Evolutionary conservation across 345 rosid species (phyloP), one percentile per base, ranked within the genome.

Genomic region (Erucastrum elatum): DNA sequence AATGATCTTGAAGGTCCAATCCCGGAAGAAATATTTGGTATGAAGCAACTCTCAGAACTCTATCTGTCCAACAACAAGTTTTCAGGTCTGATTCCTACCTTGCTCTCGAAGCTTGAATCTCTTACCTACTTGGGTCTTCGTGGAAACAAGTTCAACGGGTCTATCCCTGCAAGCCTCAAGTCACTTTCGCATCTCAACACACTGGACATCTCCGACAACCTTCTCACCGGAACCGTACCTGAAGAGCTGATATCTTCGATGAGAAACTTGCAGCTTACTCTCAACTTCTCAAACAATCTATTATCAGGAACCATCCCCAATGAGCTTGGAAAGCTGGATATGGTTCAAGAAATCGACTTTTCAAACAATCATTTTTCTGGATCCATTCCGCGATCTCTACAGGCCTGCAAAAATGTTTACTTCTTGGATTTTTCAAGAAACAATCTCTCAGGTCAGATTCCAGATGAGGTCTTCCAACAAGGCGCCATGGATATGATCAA

Each of bases 371-470:
- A 84, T 34, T 82, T 91, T 11, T 85, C 90, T 15, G 98, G 98
- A 68, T 61, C 59, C 69, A 88, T 91, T 80, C 94, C 97, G 71
- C 71, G 66, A 51, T 70, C 86, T 64, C 79, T 91, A 37, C 71
- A 75, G 51, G 91, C 87, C 69, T 91, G 94, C 86, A 87, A 80
- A 80, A 94, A 91, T 71, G 70, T 90, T 65, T 77, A 86, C 80
- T 86, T 81, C 26, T 91, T 94, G 65, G 93, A 91, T 81, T 86
- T 94, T 39, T 94, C 97, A 1, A 75, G 85, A 49, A 94, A 94
- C 71, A 86, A 84, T 49, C 81, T 91, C 46, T 86, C 94, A 1
- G 94, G 91, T 70, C 66, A 81, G 25, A 82, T 91, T 68, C 84
- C 87, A 8, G 79, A 69, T 15, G 82, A 81, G 65, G 87, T 76